phyloP scores from a whole-genome alignment of 371 early-diverging fungal genomes.

The Mucor circinelloides region DNA sequence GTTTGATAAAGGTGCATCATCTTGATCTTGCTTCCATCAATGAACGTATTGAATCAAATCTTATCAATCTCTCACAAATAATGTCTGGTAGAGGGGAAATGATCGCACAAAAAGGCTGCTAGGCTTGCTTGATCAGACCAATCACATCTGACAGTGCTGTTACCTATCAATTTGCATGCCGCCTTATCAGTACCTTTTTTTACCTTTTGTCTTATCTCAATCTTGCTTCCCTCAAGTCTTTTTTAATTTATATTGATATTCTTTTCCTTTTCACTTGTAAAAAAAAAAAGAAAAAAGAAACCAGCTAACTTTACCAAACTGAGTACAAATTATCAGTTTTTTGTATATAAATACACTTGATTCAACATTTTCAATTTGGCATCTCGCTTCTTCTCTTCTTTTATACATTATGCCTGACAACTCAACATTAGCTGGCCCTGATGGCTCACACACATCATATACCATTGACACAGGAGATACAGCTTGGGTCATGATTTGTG shows the following conservation, averaged over 20 bases:
- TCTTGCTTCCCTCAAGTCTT: neutral
- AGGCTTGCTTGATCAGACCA: neutral
- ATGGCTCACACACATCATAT: neutral
- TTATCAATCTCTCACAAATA: neutral
- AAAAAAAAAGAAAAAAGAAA: too few relatives aligned
- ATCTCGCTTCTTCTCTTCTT: neutral
- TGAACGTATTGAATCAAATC: neutral
- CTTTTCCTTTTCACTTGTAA: neutral
- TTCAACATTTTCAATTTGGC: neutral
- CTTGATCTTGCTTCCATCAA: neutral
- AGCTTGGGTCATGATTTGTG: conserved; percentile 66
- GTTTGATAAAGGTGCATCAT: neutral
- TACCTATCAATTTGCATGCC: conserved; percentile 9
- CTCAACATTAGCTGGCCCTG: neutral
- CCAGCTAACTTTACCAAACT: neutral
- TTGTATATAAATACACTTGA: neutral
- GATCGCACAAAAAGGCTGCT: neutral
- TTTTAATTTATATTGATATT: neutral
- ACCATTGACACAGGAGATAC: conserved; percentile 62
- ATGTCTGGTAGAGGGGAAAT: neutral
- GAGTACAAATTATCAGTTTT: neutral
- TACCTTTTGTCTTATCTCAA: conserved; percentile 1
- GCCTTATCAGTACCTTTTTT: neutral
- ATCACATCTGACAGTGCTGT: neutral
- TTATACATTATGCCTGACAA: neutral